phyloP scores from a whole-genome alignment of 495 filamentous ascomycete species.

The Neurospora sp. region DNA sequence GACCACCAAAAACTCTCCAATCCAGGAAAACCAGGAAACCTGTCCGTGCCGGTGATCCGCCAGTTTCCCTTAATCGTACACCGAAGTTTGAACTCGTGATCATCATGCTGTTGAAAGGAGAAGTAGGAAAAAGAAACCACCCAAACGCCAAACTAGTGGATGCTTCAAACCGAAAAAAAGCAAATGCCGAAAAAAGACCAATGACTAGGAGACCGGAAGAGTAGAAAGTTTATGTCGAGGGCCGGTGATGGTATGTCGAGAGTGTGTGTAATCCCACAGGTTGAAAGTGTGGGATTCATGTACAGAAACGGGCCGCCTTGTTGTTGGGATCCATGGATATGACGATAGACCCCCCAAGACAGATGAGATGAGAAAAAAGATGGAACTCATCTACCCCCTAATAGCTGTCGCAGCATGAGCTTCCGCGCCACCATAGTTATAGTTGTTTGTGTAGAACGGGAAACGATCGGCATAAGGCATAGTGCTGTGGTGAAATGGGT shows the following conservation, averaged over 20 bases:
- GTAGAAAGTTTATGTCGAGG: background rate
- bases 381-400: slow-evolving; percentile 10
- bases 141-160: background rate
- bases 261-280: background rate
- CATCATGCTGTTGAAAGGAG: background rate
- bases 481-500: slow-evolving; percentile 22
- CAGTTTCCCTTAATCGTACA: background rate
- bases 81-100: background rate
- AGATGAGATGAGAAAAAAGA: background rate
- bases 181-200: background rate
- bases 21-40: background rate
- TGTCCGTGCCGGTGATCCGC: background rate
- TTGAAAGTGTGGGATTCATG: background rate
- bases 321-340: background rate
- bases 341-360: background rate
- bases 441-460: slow-evolving; percentile 17
- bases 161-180: background rate
- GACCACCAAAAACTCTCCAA: background rate
- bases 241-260: background rate
- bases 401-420: slow-evolving; percentile 32
- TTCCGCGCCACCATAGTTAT: slow-evolving; percentile 14
- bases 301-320: background rate
- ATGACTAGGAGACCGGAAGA: background rate
- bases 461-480: slow-evolving; percentile 23
- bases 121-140: background rate